Evolutionary conservation across 306 rosid species (phyloP).

Genomic region (Ormosia emarginata): DNA sequence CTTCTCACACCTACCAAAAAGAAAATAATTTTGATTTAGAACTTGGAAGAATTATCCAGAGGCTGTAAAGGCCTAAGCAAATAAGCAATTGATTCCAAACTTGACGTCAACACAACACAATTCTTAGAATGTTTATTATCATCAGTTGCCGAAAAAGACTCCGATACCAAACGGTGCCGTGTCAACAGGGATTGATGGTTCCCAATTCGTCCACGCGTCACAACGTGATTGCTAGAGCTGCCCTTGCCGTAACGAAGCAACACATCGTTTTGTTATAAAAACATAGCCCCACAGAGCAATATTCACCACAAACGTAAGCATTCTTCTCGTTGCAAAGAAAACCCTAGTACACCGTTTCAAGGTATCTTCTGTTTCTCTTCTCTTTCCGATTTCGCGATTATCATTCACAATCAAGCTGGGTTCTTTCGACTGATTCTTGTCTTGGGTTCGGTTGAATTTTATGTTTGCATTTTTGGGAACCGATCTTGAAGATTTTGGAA

Average conservation of each 20-base stretch:
- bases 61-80: too few species aligned
- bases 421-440: too few species aligned
- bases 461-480: too few species aligned
- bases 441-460: too few species aligned
- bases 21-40: too few species aligned
- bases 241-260: neutral
- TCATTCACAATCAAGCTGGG: too few species aligned
- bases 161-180: slow-evolving; percentile 7
- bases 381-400: neutral
- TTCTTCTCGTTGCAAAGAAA: neutral
- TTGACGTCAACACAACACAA: neutral
- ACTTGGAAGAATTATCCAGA: too few species aligned
- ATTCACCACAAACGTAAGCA: neutral
- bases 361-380: neutral
- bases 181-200: neutral
- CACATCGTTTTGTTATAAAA: neutral
- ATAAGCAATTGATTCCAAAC: neutral
- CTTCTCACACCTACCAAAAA: too few species aligned
- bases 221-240: neutral
- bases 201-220: slow-evolving; percentile 10
- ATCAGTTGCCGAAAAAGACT: neutral
- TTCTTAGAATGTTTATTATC: neutral
- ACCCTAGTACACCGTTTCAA: neutral
- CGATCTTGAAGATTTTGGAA: too few species aligned
- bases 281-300: neutral